A percentile compares a stretch with the other conserved stretches of the same genome.
phyloP scores from a whole-genome alignment of 805 yeast species.

The Ogataea saltuana region DNA sequence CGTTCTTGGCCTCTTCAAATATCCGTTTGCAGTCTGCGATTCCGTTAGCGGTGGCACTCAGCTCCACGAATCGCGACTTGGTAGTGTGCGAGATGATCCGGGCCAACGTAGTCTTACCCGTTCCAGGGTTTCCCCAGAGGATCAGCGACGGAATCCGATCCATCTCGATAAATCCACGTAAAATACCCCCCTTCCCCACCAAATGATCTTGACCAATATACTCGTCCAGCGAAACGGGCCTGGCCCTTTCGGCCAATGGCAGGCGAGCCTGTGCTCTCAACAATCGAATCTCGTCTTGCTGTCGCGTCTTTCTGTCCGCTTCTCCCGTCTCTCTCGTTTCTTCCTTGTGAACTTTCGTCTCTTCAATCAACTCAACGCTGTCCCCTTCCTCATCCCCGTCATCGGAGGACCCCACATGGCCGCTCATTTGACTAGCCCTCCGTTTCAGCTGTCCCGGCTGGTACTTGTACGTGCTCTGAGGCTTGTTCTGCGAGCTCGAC shows the following conservation, averaged over 20 bases:
- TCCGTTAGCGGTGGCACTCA: conserved; percentile 81
- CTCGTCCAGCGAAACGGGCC: conserved; percentile 71
- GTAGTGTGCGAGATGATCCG: conserved; percentile 57
- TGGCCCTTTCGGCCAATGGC: conserved; percentile 76
- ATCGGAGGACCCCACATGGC: not conserved
- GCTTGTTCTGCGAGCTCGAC: conserved; percentile 7
- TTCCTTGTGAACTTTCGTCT: not conserved
- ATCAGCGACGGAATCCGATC: conserved; percentile 83
- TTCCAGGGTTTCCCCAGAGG: conserved; percentile 95
- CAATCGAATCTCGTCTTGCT: conserved; percentile 21
- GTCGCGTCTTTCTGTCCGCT: conserved; percentile 8
- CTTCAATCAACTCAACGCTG: conserved; percentile 2
- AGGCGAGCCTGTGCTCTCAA: conserved; percentile 27
- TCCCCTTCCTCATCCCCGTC: conserved; percentile 5
- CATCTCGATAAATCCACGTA: conserved; percentile 62
- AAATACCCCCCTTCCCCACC: conserved; percentile 62
- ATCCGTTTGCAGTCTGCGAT: conserved; percentile 64
- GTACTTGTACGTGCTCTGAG: conserved; percentile 19
- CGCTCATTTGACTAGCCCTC: conserved; percentile 8
- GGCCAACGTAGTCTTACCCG: conserved; percentile 82
- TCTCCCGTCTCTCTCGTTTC: conserved; percentile 5
- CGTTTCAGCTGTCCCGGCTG: conserved; percentile 12
- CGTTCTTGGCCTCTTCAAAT: conserved; percentile 50
- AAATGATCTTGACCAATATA: conserved; percentile 87
- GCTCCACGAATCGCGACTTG: conserved; percentile 64